Base-by-base conservation (phyloP, 1,284 basidiomycete species). In the Leucoagaricus sp. region DNA sequence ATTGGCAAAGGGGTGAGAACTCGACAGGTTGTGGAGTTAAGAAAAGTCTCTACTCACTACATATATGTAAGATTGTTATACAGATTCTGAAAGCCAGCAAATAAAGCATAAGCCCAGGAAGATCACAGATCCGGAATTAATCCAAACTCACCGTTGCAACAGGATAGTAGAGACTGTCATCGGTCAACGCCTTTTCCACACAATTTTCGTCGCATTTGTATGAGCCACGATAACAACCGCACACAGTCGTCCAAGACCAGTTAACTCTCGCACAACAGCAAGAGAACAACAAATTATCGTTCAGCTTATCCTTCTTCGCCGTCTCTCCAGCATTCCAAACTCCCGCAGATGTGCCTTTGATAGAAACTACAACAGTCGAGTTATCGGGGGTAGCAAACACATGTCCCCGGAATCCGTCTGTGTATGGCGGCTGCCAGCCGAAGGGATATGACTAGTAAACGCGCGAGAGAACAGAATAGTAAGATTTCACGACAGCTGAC, bases 211-310 rank as follows among this genome's bases (percentile, higher is more conserved):
- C 85, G 72, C 96, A 99, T 64, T 89, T 88, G 80, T 86, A 89
- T 2, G 86, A 85, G 15, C 91, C 86, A 2, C 86, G 79, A 72
- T 91, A 92, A 72, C 96, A 99, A 58, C 87, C 92, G 71, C 97
- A 99, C 4, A 98, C 96, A 0, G 94, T 85, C 41, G 89, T 86
- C 96, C 96, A 99, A 4, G 92, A 88, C 86, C 94, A 97, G 68
- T 93, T 93, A 23, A 99, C 85, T 17, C 86, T 80, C 0, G 97
- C 97, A 71, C 96, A 99, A 74, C 96, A 99, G 73, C 96, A 99
- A 53, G 94, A 91, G 74, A 98, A 99, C 54, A 98, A 76, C n/a
- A 99, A 71, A 64, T 98, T 98, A 72, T 98, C 95, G 71, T 98
- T 98, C 50, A 91, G 71, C 74, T 93, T 97, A 77, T 98, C 96